These are phyloP conservation scores for Boeremia exigua DNA, from an alignment of 2,329 filamentous ascomycete genomes.

Conservation along the genomic window DNA sequence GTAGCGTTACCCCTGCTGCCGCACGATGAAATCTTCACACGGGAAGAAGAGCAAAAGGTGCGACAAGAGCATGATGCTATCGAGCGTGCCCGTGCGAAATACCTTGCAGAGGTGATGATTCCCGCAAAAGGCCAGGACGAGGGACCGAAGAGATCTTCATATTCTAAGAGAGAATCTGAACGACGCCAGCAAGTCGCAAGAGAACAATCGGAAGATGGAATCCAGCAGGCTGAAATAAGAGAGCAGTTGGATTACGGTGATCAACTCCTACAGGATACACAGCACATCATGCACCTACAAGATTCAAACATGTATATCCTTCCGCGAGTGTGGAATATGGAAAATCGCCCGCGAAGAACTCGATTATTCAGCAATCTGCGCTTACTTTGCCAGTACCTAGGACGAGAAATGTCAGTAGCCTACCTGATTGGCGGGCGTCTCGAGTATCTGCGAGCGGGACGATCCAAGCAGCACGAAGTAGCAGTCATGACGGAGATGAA, in stretches of 20 bases:
- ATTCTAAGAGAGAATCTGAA: not conserved
- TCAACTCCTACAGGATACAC: not conserved
- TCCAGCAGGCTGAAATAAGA: not conserved
- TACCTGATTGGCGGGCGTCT: not conserved
- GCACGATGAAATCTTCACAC: not conserved
- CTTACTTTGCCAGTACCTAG: not conserved
- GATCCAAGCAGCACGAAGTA: not conserved
- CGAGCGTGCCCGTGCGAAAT: not conserved
- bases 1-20: not conserved
- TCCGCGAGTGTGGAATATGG: not conserved
- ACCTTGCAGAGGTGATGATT: not conserved
- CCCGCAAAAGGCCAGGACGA: not conserved
- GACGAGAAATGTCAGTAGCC: not conserved
- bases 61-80: not conserved
- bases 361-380: not conserved
- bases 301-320: not conserved
- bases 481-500: not conserved
- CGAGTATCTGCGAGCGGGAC: not conserved
- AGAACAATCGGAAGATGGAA: not conserved
- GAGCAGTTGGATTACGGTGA: not conserved
- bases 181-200: not conserved
- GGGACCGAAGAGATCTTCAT: not conserved
- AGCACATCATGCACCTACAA: not conserved
- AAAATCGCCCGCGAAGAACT: not conserved
- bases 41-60: not conserved